A percentile compares a stretch with the other conserved stretches of the same genome.
phyloP scores from a whole-genome alignment of 148 eudicot species.

The Arbutus unedo region DNA sequence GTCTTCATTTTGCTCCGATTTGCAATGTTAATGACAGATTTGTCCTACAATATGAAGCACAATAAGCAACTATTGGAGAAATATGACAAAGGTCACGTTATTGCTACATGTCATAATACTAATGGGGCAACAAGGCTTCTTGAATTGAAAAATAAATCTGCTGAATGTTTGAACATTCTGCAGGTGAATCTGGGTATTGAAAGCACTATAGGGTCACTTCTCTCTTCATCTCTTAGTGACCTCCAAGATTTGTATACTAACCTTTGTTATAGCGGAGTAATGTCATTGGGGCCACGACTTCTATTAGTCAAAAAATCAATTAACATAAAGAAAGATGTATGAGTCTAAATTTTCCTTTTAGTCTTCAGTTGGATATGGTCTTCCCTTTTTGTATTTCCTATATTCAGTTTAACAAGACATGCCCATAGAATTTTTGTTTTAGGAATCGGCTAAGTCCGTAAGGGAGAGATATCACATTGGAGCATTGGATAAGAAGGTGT shows the following conservation, averaged over 20 bases:
- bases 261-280: neutral
- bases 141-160: conserved; percentile 56
- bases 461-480: conserved; percentile 61
- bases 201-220: conserved; percentile 62
- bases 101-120: conserved; percentile 90
- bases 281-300: neutral
- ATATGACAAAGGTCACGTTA: conserved; percentile 58
- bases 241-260: neutral
- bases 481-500: conserved; percentile 33
- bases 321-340: conserved; percentile 2
- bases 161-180: conserved; percentile 65
- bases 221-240: conserved; percentile 3
- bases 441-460: conserved; percentile 60
- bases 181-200: conserved; percentile 69
- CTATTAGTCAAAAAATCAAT: neutral
- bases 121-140: conserved; percentile 55
- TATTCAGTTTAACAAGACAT: neutral
- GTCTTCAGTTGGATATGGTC: neutral
- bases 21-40: too few relatives aligned
- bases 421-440: conserved; percentile 17
- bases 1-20: too few relatives aligned
- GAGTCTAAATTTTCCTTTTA: neutral
- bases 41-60: too few relatives aligned
- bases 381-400: neutral
- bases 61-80: conserved; percentile 67